Evolutionary conservation across 768 basidiomycete species (phyloP).

Genomic region (Boletus reticuloceps): DNA sequence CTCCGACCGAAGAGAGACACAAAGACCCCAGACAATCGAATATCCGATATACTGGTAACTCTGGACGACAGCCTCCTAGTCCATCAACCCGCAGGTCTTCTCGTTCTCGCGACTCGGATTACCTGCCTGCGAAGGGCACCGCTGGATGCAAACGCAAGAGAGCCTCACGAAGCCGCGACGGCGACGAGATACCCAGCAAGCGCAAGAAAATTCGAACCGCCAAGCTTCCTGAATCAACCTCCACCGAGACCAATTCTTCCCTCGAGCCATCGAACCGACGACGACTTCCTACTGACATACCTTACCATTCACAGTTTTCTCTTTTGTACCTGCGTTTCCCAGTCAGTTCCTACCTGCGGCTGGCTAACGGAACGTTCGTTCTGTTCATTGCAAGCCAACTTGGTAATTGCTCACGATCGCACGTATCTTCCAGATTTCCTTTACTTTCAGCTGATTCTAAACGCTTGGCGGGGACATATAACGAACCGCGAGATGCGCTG

Average conservation of each 20-base stretch:
- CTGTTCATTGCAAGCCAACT: neutral
- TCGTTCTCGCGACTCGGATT: slow-evolving; percentile 2
- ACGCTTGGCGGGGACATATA: slow-evolving; percentile 46
- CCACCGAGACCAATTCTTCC: neutral
- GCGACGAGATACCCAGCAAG: slow-evolving; percentile 3
- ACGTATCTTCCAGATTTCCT: slow-evolving; percentile 14
- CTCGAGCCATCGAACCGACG: slow-evolving; percentile 31
- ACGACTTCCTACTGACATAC: slow-evolving; percentile 48
- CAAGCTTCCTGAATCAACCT: neutral
- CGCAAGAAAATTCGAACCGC: slow-evolving; percentile 10
- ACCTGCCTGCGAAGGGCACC: slow-evolving; percentile 17
- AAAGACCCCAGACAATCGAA: neutral
- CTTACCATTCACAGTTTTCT: slow-evolving; percentile 48
- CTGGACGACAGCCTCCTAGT: neutral
- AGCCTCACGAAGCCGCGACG: slow-evolving; percentile 4
- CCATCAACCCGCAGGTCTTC: slow-evolving; percentile 3
- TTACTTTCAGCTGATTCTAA: slow-evolving; percentile 15
- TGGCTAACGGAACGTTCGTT: slow-evolving; percentile 39
- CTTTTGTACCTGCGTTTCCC: slow-evolving; percentile 74
- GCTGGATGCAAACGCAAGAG: slow-evolving; percentile 19
- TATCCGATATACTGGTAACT: neutral
- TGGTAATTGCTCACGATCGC: neutral
- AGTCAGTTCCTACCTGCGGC: slow-evolving; percentile 52
- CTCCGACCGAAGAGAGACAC: slow-evolving; percentile 6
- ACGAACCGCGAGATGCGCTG: slow-evolving; percentile 54